A percentile compares a stretch with the other conserved stretches of the same genome.
Evolutionary conservation across 148 eudicot genomes (phyloP).

Genomic region (Chenopodium berlandieri): DNA sequence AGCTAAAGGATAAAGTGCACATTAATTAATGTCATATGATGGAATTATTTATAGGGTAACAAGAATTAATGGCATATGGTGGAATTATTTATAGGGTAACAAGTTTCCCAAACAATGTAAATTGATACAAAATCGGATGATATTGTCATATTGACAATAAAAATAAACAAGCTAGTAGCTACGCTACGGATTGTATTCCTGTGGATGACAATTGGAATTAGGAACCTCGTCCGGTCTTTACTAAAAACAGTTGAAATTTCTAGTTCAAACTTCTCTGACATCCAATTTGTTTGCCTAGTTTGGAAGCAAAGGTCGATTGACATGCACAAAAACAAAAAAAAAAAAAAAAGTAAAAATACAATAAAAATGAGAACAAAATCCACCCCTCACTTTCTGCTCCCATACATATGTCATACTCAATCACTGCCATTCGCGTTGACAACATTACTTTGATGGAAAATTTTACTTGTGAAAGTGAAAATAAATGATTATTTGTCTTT

Average conservation of each 20-base stretch:
- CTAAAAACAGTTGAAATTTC: neutral
- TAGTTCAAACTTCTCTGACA: constrained; percentile 2
- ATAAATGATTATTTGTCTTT: neutral
- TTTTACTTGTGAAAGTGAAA: constrained; percentile 4
- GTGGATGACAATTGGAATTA: neutral
- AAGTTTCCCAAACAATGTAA: too few species aligned
- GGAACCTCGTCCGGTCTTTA: neutral
- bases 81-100: too few species aligned
- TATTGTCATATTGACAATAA: too few species aligned
- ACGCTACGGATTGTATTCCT: neutral
- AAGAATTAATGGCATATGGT: too few species aligned
- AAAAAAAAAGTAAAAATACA: too few species aligned
- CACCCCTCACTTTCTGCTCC: constrained; percentile 15
- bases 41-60: too few species aligned
- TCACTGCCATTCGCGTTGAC: neutral
- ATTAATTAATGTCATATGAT: too few species aligned
- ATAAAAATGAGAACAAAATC: neutral
- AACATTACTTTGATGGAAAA: neutral
- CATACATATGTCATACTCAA: constrained; percentile 12
- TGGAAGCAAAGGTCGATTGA: constrained; percentile 9
- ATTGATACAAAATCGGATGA: too few species aligned
- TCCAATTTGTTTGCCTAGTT: constrained; percentile 6
- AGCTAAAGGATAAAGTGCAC: too few species aligned
- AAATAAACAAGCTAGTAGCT: too few species aligned
- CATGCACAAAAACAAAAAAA: neutral